A percentile compares a stretch with the other conserved stretches of the same genome.
phyloP scores from a whole-genome alignment of 305 asterid species.

The Solanum hybrid region DNA sequence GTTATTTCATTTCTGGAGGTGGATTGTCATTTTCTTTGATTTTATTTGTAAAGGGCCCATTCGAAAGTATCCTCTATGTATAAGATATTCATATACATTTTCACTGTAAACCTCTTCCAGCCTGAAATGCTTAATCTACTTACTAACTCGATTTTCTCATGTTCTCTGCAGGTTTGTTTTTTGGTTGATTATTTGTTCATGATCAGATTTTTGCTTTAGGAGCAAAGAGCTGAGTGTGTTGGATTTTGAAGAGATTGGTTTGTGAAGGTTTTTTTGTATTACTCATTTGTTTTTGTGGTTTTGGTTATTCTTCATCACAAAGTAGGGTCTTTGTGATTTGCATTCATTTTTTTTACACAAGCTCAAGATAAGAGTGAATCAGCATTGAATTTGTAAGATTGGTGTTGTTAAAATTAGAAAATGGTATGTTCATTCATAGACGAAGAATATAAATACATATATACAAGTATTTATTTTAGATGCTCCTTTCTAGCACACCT shows the following conservation, averaged over 20 bases:
- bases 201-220: background rate
- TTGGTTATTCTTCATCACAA: background rate
- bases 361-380: background rate
- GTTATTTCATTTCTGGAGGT: background rate
- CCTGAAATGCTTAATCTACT: background rate
- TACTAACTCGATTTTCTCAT: background rate
- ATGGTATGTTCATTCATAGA: background rate
- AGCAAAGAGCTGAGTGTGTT: background rate
- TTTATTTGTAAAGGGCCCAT: background rate
- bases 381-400: background rate
- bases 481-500: background rate
- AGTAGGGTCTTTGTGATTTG: background rate
- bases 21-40: background rate
- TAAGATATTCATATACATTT: background rate
- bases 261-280: background rate
- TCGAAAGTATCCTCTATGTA: background rate
- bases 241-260: background rate
- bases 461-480: background rate
- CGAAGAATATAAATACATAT: background rate
- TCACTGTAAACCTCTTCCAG: background rate
- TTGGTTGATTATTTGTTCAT: background rate
- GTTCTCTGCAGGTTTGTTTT: slow-evolving; percentile 1
- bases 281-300: background rate
- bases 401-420: background rate
- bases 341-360: background rate